Base-by-base conservation (phyloP, 192 early-diverging fungal species). In the Dissophora ornata region DNA sequence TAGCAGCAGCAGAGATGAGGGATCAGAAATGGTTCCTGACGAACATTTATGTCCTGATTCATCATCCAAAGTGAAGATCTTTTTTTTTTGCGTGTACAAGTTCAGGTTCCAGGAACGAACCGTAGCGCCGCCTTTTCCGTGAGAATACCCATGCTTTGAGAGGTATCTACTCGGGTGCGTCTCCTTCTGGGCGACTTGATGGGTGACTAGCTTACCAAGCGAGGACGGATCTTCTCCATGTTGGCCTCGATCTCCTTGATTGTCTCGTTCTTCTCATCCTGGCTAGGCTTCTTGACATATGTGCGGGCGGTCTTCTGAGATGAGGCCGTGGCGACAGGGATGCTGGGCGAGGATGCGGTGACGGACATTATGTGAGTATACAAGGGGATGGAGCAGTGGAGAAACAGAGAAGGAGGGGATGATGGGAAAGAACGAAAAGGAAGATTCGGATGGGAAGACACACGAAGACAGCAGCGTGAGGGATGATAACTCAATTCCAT, bases 151-250 rank as follows among this genome's bases (percentile, higher is more conserved):
- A n/a, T n/a, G n/a, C n/a, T n/a, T n/a, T n/a, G n/a, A n/a, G n/a
- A n/a, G n/a, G n/a, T n/a, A n/a, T n/a, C n/a, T n/a, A n/a, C n/a
- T n/a, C n/a, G n/a, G n/a, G n/a, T n/a, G n/a, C n/a, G n/a, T n/a
- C n/a, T n/a, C n/a, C n/a, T n/a, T n/a, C n/a, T n/a, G n/a, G n/a
- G n/a, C n/a, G n/a, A n/a, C n/a, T n/a, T n/a, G n/a, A n/a, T 47
- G 46, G n/a, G 11, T 47, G 11, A 8, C 21, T 19, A 47, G 46
- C 65, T 57, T 80, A 71, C 68, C 62, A 80, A 46, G 32, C 69
- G 63, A 32, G 79, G 69, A 44, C 68, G 68, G 69, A 80, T 71
- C 67, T 77, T 77, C 46, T 77, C 73, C 63, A 77, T 77, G 63
- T 62, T 67, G 51, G 63, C 73, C 64, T 77, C 73, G 48, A 77